Base-by-base conservation (phyloP, 2,329 filamentous ascomycete species). In the Apiospora kogelbergensis region DNA sequence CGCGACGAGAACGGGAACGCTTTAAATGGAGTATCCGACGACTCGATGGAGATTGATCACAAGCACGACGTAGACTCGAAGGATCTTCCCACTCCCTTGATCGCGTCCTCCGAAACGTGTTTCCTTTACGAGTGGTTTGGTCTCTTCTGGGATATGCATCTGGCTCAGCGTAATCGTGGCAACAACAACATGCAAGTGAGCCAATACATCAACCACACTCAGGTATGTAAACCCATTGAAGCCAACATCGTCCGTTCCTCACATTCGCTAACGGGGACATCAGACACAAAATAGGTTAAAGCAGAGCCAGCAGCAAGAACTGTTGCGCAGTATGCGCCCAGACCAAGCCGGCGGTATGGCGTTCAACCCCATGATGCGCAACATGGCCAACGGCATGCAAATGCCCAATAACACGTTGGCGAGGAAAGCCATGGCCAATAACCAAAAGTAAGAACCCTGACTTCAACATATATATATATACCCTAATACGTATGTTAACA, bases 101-200 rank as follows among this genome's bases (percentile, higher is more conserved):
- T 94, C 6, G 89, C 90, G 15, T 87, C 88, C 65, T 85, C 85
- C 70, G 92, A 91, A 75, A 92, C 88, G 71, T 93, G 93, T 33
- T 98, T 99, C 77, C 85, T 99, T n/a, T 92, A 94, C 74, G 96
- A 98, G 77, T 99, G 96, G 96, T 99, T 97, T 84, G 93, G 91
- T 77, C 88, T 98, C 67, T 99, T 99, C 80, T 98, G 94, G 94
- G 96, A 99, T 76, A 94, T 98, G 74, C 97, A 93, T 81, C 90
- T 90, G 77, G 93, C 94, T 68, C 93, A 95, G 78, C 92, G 93
- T 76, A 88, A 86, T 76, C 91, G 90, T 79, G 88, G 88, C 68
- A 86, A 86, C 13, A 67, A 67, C 40, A 67, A 67, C 37, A 30
- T 37, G 22, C 87, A 88, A 70, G 90, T 93, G 63, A 87, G 87